Percentiles rank a stretch among this genome's conserved stretches.
Evolutionary conservation across 352 stramenopile genomes (phyloP).

Genomic region (Pythium phragmitis): DNA sequence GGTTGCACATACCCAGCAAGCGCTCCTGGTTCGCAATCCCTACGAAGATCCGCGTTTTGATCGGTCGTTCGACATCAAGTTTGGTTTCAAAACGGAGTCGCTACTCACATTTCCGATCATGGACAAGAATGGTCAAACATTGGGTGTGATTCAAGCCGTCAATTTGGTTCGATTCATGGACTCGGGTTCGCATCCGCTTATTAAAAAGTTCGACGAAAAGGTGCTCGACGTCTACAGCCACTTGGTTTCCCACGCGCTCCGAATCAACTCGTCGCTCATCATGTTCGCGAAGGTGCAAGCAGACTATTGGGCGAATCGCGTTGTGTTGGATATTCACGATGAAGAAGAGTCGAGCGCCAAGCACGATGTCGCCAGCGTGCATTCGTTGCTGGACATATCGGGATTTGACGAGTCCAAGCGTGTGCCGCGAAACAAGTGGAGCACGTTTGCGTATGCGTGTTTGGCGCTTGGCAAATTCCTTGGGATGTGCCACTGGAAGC

Average conservation of each 20-base stretch:
- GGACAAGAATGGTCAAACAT: conserved; percentile 59
- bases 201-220: conserved; percentile 59
- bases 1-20: conserved; percentile 55
- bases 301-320: conserved; percentile 71
- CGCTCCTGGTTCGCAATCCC: conserved; percentile 60
- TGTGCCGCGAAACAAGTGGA: conserved; percentile 71
- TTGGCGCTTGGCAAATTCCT: conserved; percentile 63
- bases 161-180: conserved; percentile 57
- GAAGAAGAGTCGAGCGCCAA: conserved; percentile 41
- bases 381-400: conserved; percentile 60
- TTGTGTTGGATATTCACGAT: conserved; percentile 33
- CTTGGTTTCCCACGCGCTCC: conserved; percentile 55
- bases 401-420: conserved; percentile 68
- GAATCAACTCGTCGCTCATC: conserved; percentile 74
- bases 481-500: conserved; percentile 30
- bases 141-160: conserved; percentile 65
- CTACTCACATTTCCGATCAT: conserved; percentile 73
- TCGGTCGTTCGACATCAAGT: conserved; percentile 74
- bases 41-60: conserved; percentile 84
- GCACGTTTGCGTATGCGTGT: conserved; percentile 69
- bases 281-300: conserved; percentile 82
- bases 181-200: conserved; percentile 38
- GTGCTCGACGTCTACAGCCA: conserved; percentile 64
- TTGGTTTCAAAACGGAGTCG: conserved; percentile 82
- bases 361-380: conserved; percentile 63